These are phyloP conservation scores for Cladosporium sphaerospermum DNA, from an alignment of 2,329 filamentous ascomycete species.

Conservation along the genomic window DNA sequence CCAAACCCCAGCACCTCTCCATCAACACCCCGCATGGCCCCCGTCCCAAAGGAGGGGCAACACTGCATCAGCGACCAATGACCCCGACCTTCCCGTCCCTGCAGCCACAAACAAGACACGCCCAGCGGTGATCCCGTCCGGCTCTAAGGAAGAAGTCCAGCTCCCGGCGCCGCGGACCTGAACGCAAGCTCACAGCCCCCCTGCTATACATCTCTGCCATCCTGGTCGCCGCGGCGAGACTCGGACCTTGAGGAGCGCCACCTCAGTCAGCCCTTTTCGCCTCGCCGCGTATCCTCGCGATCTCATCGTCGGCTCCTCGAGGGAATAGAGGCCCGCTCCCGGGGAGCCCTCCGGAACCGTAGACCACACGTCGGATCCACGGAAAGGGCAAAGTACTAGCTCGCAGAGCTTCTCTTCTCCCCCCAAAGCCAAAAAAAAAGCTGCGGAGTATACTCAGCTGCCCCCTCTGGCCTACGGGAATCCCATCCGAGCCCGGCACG, in stretches of 20 bases:
- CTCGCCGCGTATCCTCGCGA: background rate
- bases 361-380: background rate
- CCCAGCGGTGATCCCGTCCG: conserved; percentile 1
- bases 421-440: background rate
- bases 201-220: background rate
- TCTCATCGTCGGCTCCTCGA: too few species aligned
- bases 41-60: conserved; percentile 10
- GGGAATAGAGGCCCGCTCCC: background rate
- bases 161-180: background rate
- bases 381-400: too few species aligned
- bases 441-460: background rate
- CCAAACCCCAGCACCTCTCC: background rate
- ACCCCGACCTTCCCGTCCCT: background rate
- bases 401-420: background rate
- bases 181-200: conserved; percentile 1
- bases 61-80: conserved; percentile 4
- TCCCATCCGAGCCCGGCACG: too few species aligned
- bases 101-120: conserved; percentile 4
- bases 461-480: background rate
- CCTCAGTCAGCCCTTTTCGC: background rate
- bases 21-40: conserved; percentile 6
- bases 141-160: conserved; percentile 4
- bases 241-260: background rate
- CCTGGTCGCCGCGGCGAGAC: background rate
- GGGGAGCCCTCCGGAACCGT: background rate